These are phyloP conservation scores for Chrysanthemum makinoi DNA, from an alignment of 129 eudicot genomes.

Conservation along the genomic window DNA sequence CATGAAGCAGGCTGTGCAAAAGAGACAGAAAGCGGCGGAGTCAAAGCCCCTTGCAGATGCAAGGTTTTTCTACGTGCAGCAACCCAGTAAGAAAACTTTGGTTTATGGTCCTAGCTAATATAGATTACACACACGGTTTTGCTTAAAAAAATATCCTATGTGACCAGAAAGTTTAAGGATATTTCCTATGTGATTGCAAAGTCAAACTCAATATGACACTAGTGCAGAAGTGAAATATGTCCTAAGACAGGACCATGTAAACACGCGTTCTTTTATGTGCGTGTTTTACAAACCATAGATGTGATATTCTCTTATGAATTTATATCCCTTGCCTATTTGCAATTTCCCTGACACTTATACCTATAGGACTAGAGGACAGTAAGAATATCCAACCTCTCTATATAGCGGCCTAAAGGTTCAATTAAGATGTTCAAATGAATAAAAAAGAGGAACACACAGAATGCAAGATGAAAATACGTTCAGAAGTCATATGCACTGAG, in stretches of 20 bases:
- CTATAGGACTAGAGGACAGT: constrained; percentile 3
- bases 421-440: constrained; percentile 5
- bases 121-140: neutral
- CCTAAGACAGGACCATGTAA: neutral
- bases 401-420: neutral
- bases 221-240: neutral
- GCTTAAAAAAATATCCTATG: neutral
- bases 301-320: neutral
- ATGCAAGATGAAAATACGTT: constrained; percentile 10
- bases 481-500: constrained; percentile 24
- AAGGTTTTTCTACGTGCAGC: neutral
- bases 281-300: neutral
- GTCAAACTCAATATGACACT: neutral
- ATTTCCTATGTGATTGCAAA: neutral
- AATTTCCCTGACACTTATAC: neutral
- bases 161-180: neutral
- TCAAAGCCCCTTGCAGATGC: neutral
- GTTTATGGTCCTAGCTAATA: neutral
- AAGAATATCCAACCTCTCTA: neutral
- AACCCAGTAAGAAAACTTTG: neutral
- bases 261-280: neutral
- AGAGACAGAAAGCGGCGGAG: neutral
- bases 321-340: neutral
- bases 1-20: neutral
- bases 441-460: neutral